phyloP scores from a whole-genome alignment of 768 basidiomycete species.

The Coprinopsis strossmayeri region DNA sequence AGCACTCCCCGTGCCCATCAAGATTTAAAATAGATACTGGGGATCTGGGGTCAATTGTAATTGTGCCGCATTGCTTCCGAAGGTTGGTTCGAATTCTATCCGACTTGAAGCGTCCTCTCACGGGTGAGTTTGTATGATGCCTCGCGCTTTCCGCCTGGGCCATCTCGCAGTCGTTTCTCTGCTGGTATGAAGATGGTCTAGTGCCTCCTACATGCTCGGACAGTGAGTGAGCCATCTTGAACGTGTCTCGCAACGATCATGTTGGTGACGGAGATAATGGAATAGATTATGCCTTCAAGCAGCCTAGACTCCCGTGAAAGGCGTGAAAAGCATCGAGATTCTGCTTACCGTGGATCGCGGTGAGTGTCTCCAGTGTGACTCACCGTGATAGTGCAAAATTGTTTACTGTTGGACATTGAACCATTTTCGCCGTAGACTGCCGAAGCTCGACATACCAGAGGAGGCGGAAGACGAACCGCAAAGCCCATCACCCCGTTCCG shows the following conservation, averaged over 20 bases:
- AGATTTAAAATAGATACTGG: no score
- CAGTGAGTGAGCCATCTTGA: no score
- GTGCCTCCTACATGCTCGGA: no score
- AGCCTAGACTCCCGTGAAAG: neutral
- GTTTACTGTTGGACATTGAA: no score
- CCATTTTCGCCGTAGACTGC: no score
- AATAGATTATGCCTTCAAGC: conserved; percentile 1
- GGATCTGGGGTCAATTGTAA: neutral
- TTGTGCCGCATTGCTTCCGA: neutral
- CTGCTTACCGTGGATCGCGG: neutral
- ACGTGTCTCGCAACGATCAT: no score
- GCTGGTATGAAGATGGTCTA: neutral
- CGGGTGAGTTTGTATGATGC: neutral
- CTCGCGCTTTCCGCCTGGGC: neutral
- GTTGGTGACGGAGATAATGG: no score
- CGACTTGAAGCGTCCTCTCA: neutral
- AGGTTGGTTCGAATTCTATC: neutral
- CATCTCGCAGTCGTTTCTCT: neutral
- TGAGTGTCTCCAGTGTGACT: neutral
- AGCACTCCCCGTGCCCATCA: no score
- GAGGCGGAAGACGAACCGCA: conserved; percentile 5
- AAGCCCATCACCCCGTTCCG: conserved; percentile 16
- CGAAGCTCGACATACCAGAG: neutral
- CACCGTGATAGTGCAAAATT: no score
- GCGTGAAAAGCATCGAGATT: neutral